Evolutionary conservation across 257 asterid species (phyloP).

Genomic region (Anisodus acutangulus): DNA sequence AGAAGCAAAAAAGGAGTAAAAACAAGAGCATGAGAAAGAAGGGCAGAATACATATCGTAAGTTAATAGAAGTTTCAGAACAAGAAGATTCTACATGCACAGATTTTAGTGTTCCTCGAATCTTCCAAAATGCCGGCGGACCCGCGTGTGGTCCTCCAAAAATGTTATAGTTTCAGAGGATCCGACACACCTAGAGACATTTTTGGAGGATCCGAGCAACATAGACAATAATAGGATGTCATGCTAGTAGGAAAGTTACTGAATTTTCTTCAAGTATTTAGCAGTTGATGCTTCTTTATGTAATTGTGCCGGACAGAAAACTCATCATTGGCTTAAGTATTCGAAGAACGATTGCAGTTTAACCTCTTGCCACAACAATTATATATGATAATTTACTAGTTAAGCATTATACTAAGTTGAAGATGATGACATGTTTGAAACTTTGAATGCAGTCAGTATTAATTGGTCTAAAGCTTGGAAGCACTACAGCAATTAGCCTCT

Average conservation of each 20-base stretch:
- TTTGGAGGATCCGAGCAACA: neutral
- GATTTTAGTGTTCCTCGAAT: neutral
- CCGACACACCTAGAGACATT: neutral
- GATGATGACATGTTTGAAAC: neutral
- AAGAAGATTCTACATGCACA: neutral
- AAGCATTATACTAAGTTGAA: neutral
- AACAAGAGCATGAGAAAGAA: neutral
- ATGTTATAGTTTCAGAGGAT: neutral
- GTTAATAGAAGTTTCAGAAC: neutral
- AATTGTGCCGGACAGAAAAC: neutral
- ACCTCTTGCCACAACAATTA: neutral
- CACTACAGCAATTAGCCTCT: neutral
- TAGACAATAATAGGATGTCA: neutral
- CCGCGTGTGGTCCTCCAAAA: neutral
- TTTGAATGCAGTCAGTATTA: neutral
- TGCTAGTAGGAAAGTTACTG: neutral
- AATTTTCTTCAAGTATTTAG: neutral
- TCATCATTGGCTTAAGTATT: neutral
- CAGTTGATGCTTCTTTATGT: neutral
- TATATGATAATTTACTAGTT: neutral
- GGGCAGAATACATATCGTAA: neutral
- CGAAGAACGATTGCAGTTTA: neutral
- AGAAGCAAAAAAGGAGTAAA: neutral
- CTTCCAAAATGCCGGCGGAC: neutral
- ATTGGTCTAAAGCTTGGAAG: neutral